These are phyloP conservation scores for Chlorella vulgaris DNA, from an alignment of 139 green algal genomes.

Conservation along the genomic window DNA sequence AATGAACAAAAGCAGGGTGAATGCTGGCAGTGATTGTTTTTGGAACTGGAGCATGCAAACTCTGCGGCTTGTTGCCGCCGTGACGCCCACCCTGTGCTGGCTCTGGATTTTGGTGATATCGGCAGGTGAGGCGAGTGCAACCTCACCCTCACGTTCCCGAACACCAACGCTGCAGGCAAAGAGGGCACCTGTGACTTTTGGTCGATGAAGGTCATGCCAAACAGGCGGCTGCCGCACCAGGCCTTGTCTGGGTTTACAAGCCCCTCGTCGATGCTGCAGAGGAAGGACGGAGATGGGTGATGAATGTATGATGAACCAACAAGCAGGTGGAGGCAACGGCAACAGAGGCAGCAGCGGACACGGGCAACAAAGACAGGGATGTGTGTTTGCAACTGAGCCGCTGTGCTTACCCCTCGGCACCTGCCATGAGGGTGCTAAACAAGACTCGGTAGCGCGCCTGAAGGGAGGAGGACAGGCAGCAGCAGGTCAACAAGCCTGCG, in stretches of 20 bases:
- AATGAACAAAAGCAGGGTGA: neutral
- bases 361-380: no score
- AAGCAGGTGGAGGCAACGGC: no score
- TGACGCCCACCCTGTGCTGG: no score
- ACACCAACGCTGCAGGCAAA: no score
- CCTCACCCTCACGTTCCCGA: no score
- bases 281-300: neutral
- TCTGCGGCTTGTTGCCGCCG: no score
- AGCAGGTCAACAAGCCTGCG: neutral
- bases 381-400: no score
- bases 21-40: neutral
- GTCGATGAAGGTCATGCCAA: constrained; percentile 55
- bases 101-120: no score
- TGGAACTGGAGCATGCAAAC: neutral
- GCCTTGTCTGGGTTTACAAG: constrained; percentile 49
- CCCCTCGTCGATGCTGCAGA: constrained; percentile 49
- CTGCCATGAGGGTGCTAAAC: constrained; percentile 56
- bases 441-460: constrained; percentile 52
- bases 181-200: constrained; percentile 9
- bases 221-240: constrained; percentile 47
- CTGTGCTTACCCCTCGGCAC: constrained; percentile 43
- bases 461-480: neutral
- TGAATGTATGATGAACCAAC: neutral
- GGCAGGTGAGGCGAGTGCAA: no score
- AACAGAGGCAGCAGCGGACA: no score